Percentiles rank a stretch among this genome's conserved stretches.
These are phyloP conservation scores for Teratosphaeria gauchensis DNA, from an alignment of 2,329 filamentous ascomycete genomes.

Conservation along the genomic window DNA sequence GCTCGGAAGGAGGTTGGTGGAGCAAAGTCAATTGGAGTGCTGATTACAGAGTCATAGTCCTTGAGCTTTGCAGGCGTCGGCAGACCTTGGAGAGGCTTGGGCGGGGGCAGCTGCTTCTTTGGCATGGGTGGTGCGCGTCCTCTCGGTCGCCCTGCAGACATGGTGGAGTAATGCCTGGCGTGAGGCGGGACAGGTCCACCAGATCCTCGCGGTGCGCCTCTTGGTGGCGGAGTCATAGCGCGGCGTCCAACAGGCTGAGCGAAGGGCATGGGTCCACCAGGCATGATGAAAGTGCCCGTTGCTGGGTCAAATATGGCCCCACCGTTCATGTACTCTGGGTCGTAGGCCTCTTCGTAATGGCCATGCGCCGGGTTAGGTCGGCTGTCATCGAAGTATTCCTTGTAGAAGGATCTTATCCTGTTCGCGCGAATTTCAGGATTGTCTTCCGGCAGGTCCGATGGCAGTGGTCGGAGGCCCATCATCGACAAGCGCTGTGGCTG, in stretches of 20 bases:
- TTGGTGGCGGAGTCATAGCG: constrained; percentile 90
- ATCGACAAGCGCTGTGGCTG: constrained; percentile 10
- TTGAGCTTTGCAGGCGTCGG: constrained; percentile 83
- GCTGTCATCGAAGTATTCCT: constrained; percentile 94
- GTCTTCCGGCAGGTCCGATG: constrained; percentile 75
- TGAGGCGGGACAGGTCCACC: constrained; percentile 20
- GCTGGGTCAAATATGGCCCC: constrained; percentile 47
- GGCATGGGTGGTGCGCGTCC: constrained; percentile 24
- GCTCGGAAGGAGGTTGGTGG: constrained; percentile 57
- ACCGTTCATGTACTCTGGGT: constrained; percentile 55
- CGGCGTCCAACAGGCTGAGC: constrained; percentile 77
- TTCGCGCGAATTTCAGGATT: constrained; percentile 92
- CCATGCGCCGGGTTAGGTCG: constrained; percentile 37
- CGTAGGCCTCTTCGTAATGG: constrained; percentile 63
- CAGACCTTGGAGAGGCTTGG: constrained; percentile 60
- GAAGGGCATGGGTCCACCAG: constrained; percentile 47
- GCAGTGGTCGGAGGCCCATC: constrained; percentile 68
- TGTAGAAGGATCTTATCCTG: constrained; percentile 96
- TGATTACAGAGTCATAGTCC: constrained; percentile 53
- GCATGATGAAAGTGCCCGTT: constrained; percentile 53
- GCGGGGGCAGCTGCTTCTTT: constrained; percentile 60
- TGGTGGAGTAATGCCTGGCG: constrained; percentile 36
- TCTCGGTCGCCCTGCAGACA: constrained; percentile 18
- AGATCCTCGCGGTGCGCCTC: constrained; percentile 44
- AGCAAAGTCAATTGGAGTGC: constrained; percentile 74